A percentile compares a stretch with the other conserved stretches of the same genome.
phyloP scores from a whole-genome alignment of 495 filamentous ascomycete genomes.

The Aspergillus taichungensis region DNA sequence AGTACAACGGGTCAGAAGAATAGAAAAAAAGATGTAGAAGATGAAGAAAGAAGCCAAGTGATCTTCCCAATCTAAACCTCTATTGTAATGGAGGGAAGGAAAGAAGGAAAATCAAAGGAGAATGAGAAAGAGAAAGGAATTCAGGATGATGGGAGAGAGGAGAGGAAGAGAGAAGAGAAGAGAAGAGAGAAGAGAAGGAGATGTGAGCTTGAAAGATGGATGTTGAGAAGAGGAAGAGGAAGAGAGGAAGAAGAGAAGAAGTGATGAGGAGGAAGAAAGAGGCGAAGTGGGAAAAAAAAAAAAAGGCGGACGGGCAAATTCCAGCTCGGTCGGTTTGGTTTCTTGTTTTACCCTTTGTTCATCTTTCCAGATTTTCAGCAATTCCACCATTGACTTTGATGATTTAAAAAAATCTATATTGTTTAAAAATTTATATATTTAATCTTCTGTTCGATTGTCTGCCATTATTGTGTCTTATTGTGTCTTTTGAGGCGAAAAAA shows the following conservation, averaged over 20 bases:
- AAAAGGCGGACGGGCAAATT: constrained; percentile 26
- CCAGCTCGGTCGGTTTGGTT: constrained; percentile 8
- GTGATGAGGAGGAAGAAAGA: constrained; percentile 20
- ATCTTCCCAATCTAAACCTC: constrained; percentile 24
- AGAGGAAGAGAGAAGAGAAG: constrained; percentile 22
- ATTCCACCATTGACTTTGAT: constrained; percentile 4
- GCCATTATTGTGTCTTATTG: not conserved
- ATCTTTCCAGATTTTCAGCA: constrained; percentile 5
- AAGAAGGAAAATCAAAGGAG: constrained; percentile 20
- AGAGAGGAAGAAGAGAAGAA: constrained; percentile 20
- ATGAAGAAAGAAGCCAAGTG: constrained; percentile 14
- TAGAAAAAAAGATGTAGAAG: constrained; percentile 9
- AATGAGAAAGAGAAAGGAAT: constrained; percentile 25
- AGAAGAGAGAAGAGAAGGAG: constrained; percentile 30
- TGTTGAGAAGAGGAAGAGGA: constrained; percentile 22
- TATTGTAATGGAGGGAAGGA: constrained; percentile 21
- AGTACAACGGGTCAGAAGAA: no score
- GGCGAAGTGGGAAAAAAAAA: constrained; percentile 22
- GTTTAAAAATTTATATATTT: not conserved
- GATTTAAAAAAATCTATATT: constrained; percentile 2
- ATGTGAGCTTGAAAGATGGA: constrained; percentile 12
- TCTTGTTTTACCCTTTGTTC: constrained; percentile 15
- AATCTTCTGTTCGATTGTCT: no score
- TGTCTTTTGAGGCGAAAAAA: not conserved
- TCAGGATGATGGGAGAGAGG: constrained; percentile 20